These are phyloP conservation scores for Bretschneidera sinensis DNA, from an alignment of 345 rosid species.

Conservation along the genomic window DNA sequence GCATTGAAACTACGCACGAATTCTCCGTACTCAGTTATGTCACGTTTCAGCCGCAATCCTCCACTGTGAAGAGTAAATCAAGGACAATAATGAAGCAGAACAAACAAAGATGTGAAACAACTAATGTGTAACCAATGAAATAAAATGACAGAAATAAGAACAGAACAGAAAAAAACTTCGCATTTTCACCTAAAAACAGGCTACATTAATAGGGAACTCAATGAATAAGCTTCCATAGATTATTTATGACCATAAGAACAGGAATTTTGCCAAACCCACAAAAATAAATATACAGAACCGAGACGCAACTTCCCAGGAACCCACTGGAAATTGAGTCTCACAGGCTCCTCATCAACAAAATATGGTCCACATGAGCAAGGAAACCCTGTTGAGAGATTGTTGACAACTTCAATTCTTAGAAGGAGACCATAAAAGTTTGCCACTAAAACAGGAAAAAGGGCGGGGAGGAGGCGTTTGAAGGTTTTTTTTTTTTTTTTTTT, in stretches of 20 bases:
- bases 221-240: neutral
- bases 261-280: neutral
- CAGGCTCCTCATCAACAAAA: too few relatives aligned
- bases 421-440: neutral
- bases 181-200: neutral
- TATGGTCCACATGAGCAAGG: neutral
- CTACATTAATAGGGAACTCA: neutral
- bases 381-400: neutral
- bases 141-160: neutral
- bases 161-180: neutral
- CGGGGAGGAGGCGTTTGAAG: neutral
- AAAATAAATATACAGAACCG: too few relatives aligned
- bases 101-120: slow-evolving; percentile 10
- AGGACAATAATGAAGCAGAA: slow-evolving; percentile 9
- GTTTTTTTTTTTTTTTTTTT: too few relatives aligned
- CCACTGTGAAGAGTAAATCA: slow-evolving; percentile 47
- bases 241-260: neutral
- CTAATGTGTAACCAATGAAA: neutral
- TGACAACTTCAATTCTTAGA: too few relatives aligned
- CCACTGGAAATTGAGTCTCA: too few relatives aligned
- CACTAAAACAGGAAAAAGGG: neutral
- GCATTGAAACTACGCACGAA: slow-evolving; percentile 82
- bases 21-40: slow-evolving; percentile 84
- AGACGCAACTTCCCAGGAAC: too few relatives aligned
- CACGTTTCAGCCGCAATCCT: slow-evolving; percentile 95